Evolutionary conservation across 1,284 basidiomycete species (phyloP), one percentile per base, ranked within the genome.

Genomic region (Ceratobasidium papillatum): DNA sequence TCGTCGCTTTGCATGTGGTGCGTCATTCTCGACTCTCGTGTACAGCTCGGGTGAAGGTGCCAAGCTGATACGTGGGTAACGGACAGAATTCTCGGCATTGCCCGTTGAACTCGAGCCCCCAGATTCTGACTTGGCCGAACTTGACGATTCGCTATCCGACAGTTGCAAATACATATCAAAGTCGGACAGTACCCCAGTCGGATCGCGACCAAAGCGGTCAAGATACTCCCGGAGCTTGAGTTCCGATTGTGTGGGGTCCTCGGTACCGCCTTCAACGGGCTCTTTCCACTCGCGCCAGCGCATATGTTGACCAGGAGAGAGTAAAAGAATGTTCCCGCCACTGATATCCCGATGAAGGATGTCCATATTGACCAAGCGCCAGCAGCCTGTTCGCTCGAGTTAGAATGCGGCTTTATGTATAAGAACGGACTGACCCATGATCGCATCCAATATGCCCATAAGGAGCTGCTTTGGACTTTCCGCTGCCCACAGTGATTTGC

Each of bases 321-420:
- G 51, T 11, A 74, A 9, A 36, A 74, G 30, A 0, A 74, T 49
- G 38, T 74, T 74, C 1, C 72, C 72, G 25, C 41, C 59, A 41
- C 72, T 74, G 30, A 74, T 56, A 38, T 74, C 72, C 30, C 72
- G 45, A 45, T 64, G 72, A 19, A 64, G 19, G 47, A 63, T 43
- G 12, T 52, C 61, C 19, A 74, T 22, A 41, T 74, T 74, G 25
- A 74, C 38, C 12, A 74, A 38, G 5, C 34, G 61, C 72, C 72
- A 74, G 38, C 43, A 74, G 5, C 72, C 61, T 74, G n/a, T 51
- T 30, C 38, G 38, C 5, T 27, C 7, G 14, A 11, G 5, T 51
- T 30, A 52, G 51, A 34, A 5, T 8, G 4, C 17, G 8, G 25
- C n/a, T n/a, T 56, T 45, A 0, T 25, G 41, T 22, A 7, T n/a